A percentile compares a stretch with the other conserved stretches of the same genome.
Evolutionary conservation across 805 yeast species (phyloP).

Genomic region (Kuraishia borneana): DNA sequence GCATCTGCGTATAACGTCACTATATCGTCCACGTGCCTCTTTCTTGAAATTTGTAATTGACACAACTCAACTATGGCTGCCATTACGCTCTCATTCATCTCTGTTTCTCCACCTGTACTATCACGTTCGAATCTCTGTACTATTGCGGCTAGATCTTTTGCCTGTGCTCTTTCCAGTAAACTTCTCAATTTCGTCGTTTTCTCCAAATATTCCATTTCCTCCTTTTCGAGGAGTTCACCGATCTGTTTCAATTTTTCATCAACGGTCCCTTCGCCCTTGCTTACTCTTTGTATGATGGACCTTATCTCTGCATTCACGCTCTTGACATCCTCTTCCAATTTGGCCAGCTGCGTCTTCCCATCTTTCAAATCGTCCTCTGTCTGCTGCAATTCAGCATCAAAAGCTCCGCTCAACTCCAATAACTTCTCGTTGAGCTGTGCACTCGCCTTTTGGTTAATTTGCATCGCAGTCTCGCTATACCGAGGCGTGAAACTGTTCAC

Average conservation of each 20-base stretch:
- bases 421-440: conserved; percentile 39
- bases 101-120: conserved; percentile 6
- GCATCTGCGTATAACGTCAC: conserved; percentile 21
- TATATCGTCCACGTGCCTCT: conserved; percentile 39
- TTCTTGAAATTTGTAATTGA: conserved; percentile 41
- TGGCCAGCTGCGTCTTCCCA: conserved; percentile 12
- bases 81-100: conserved; percentile 11
- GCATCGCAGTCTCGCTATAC: conserved; percentile 41
- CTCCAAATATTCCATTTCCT: conserved; percentile 1
- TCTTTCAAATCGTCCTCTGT: conserved; percentile 24
- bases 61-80: conserved; percentile 31
- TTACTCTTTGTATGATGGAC: conserved; percentile 22
- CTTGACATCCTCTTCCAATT: conserved; percentile 20
- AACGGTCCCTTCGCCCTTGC: conserved; percentile 7
- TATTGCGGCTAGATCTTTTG: conserved; percentile 29
- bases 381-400: conserved; percentile 39
- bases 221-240: background rate
- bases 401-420: conserved; percentile 34
- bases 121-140: conserved; percentile 26
- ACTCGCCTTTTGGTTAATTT: conserved; percentile 38
- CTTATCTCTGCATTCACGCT: conserved; percentile 18
- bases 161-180: conserved; percentile 30
- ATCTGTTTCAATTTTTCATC: conserved; percentile 3
- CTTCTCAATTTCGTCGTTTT: conserved; percentile 8
- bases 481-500: conserved; percentile 21